Evolutionary conservation across 139 green algal species (phyloP), one percentile per base, ranked within the genome.

Genomic region (Chlorella sp.): DNA sequence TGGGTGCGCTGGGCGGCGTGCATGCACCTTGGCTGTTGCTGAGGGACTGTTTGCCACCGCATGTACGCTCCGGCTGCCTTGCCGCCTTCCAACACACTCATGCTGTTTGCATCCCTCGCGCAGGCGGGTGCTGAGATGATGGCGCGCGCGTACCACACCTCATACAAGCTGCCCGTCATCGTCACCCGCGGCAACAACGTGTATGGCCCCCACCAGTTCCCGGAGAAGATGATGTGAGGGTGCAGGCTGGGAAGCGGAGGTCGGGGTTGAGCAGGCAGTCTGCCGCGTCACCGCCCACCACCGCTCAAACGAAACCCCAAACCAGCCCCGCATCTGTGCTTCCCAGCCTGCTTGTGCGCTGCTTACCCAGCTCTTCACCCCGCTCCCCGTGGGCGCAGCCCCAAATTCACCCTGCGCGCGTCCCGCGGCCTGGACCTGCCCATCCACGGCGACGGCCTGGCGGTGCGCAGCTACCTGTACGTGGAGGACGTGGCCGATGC

Each of bases 131-230:
- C 97, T n/a, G 97, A 99, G 90, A 99, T 99, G 94, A 94, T 99
- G 87, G 94, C 94, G 60, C 96, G 95, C 85, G 94, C 95, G 1
- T 99, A 99, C 90, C 88, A 93, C 79, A 94, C 90, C 64, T 97
- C 92, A 11, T 99, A 95, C 87, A 91, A 92, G 85, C 92, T 98
- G 90, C 96, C 96, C 39, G 95, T 95, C 86, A 98, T 99, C 84
- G 98, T 97, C 84, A 99, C 97, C 1, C 94, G 97, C 41, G 97
- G 97, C 68, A 99, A 99, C 94, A 99, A 99, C 90, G 97, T 99
- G 67, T 99, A 99, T 78, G 97, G 97, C 0, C 97, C 97, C 12
- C 90, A 97, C 76, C 97, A 99, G 89, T 97, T 98, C 62, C 80
- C 60, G 23, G 82, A 87, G 74, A 83, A 83, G 78, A 74, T 83